Evolutionary conservation across 768 basidiomycete genomes (phyloP).

Genomic region (Russula emetica): DNA sequence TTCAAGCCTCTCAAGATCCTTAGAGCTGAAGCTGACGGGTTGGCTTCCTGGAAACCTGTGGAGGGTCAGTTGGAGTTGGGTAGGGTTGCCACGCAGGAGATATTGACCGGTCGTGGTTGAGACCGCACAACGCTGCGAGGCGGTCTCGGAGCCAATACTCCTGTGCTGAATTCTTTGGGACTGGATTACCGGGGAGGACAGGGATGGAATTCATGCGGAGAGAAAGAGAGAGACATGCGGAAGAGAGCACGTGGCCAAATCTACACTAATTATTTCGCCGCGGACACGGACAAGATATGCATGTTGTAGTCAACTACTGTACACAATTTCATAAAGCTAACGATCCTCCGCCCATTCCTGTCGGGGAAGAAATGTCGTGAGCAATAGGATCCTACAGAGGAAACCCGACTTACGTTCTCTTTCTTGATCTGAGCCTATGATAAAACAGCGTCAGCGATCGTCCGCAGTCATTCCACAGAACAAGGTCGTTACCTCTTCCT

Average conservation of each 20-base stretch:
- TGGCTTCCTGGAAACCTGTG: slow-evolving; percentile 91
- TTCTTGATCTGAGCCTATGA: slow-evolving; percentile 94
- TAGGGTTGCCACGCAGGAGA: neutral
- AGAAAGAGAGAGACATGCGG: slow-evolving; percentile 1
- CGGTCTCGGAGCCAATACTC: slow-evolving; percentile 59
- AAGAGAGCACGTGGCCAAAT: slow-evolving; percentile 10
- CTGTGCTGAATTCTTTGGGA: slow-evolving; percentile 54
- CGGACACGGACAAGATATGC: slow-evolving; percentile 7
- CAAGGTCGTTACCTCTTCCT: slow-evolving; percentile 76
- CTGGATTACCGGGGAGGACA: slow-evolving; percentile 61
- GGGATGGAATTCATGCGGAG: slow-evolving; percentile 41
- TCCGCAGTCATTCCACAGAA: slow-evolving; percentile 16
- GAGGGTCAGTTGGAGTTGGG: neutral
- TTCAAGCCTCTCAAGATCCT: slow-evolving; percentile 73
- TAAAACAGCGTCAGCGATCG: slow-evolving; percentile 16
- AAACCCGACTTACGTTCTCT: slow-evolving; percentile 76
- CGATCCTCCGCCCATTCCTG: slow-evolving; percentile 94
- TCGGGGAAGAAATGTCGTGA: slow-evolving; percentile 21
- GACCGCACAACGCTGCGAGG: slow-evolving; percentile 61
- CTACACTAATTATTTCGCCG: slow-evolving; percentile 17
- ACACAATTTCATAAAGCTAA: slow-evolving; percentile 37
- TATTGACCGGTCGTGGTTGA: slow-evolving; percentile 60
- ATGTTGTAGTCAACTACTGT: slow-evolving; percentile 20
- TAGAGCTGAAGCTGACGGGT: slow-evolving; percentile 80
- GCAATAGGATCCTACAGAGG: neutral